A percentile compares a stretch with the other conserved stretches of the same genome.
These are phyloP conservation scores for Eucalyptus regnans DNA, from an alignment of 345 rosid genomes.

Conservation along the genomic window DNA sequence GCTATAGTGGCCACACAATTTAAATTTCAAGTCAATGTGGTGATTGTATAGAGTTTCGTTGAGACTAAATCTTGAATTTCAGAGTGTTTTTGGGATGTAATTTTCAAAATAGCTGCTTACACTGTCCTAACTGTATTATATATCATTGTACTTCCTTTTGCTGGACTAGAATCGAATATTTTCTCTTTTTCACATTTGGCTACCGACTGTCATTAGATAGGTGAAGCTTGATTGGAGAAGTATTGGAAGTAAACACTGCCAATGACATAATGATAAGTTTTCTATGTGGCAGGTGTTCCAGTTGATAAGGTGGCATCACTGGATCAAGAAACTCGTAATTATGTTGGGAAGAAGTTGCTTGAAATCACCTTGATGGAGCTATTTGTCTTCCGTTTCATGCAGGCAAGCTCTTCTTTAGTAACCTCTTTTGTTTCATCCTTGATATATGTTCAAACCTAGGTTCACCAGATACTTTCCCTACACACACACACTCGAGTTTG, in stretches of 20 bases:
- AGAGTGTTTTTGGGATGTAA: not conserved
- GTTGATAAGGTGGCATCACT: conserved; percentile 80
- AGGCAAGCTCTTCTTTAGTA: conserved; percentile 16
- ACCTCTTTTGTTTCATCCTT: not conserved
- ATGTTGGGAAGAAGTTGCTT: conserved; percentile 74
- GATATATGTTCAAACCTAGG: not conserved
- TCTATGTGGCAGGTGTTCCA: conserved; percentile 48
- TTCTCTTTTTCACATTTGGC: not conserved
- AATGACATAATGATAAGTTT: not conserved
- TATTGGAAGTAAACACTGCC: not conserved
- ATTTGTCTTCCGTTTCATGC: conserved; percentile 90
- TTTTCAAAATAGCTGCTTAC: not conserved
- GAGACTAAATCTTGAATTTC: not conserved
- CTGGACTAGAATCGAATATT: not conserved
- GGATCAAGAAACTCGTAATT: conserved; percentile 65
- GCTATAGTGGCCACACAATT: not conserved
- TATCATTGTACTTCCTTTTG: not conserved
- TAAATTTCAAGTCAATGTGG: not conserved
- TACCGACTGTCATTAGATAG: not conserved
- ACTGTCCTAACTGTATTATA: not conserved
- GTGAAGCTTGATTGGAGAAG: not conserved
- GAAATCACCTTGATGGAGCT: conserved; percentile 83
- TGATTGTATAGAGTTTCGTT: too few species aligned
- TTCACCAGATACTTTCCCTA: not conserved
- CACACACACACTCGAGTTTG: not conserved